Evolutionary conservation across 176 grass and related monocot species (phyloP).

Genomic region (Calamus simplicifolius): DNA sequence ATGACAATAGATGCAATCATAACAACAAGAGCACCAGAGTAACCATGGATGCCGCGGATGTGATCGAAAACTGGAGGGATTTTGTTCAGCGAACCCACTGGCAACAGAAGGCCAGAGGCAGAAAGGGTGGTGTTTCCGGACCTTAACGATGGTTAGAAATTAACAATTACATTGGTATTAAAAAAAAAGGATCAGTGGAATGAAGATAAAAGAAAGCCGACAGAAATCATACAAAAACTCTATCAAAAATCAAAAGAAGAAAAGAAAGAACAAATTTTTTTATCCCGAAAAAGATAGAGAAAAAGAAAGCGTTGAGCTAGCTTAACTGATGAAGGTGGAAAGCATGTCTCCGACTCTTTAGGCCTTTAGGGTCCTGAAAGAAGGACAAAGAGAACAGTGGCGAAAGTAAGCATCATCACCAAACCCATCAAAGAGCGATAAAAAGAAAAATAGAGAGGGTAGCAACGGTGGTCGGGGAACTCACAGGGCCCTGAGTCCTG

Average conservation of each 20-base stretch:
- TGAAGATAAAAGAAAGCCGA: neutral
- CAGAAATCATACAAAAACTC: constrained; percentile 2
- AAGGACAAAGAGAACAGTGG: neutral
- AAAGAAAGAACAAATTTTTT: neutral
- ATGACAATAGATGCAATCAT: constrained; percentile 14
- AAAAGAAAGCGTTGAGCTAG: neutral
- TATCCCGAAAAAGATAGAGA: neutral
- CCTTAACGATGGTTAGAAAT: constrained; percentile 32
- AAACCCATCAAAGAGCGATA: neutral
- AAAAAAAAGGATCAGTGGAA: neutral
- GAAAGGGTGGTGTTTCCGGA: constrained; percentile 76
- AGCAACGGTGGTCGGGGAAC: constrained; percentile 10
- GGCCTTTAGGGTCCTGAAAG: constrained; percentile 76
- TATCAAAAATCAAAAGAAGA: neutral
- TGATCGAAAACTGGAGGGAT: constrained; percentile 29
- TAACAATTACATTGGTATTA: constrained; percentile 7
- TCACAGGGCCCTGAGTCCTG: constrained; percentile 65
- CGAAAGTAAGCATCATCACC: no score
- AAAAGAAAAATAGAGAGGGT: neutral
- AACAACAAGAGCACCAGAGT: constrained; percentile 45
- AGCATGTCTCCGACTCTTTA: constrained; percentile 86
- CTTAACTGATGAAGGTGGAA: constrained; percentile 80
- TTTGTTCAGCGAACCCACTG: constrained; percentile 34
- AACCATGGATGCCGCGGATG: constrained; percentile 31
- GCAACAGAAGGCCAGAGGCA: constrained; percentile 63